Base-by-base conservation (phyloP, 2,329 filamentous ascomycete species). In the Grosmannia huntii region DNA sequence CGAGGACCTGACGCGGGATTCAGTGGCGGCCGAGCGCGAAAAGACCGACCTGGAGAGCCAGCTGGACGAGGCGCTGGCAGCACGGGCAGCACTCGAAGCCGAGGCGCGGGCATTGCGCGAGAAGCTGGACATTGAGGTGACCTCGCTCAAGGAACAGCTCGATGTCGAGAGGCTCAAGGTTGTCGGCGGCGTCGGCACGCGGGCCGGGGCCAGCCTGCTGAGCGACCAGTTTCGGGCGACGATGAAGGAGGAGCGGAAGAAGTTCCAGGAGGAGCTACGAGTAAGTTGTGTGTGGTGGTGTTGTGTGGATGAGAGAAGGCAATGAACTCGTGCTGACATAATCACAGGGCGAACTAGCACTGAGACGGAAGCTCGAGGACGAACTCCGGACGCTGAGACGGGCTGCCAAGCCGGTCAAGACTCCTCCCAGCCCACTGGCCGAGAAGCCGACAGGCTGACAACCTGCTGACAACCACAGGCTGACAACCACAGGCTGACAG, bases 191-290 rank as follows among this genome's bases (percentile, higher is more conserved):
- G 69, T 67, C 19, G 69, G 68, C 3, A 62, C 68, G 4, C 70
- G 75, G 6, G 71, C 71, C 0, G 78, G 78, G 2, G 77, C 78
- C 16, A 72, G 72, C 10, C 73, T 80, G 73, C 70, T 81, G 62
- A 81, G 78, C 65, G 78, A 81, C 69, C 78, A 80, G 68, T 81
- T 81, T 69, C 68, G 78, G 53, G 70, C 74, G 9, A 79, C 76
- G 25, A 80, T 81, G 78, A 75, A 78, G 64, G 77, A 79, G 66
- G 78, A 81, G 70, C 73, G 78, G 62, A 79, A 74, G 71, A 79
- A 75, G 68, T 80, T 79, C 70, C 77, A 80, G 62, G 77, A 80
- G 62, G 78, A 79, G 60, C 65, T 81, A 48, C 73, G 70, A 70
- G 77, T 79, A 67, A 65, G 76, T 64, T 16, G 36, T 33, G 31